A percentile compares a stretch with the other conserved stretches of the same genome.
Conservation (phyloP, 140 eudicot genomes). For the Flaveria floridana region DNA sequence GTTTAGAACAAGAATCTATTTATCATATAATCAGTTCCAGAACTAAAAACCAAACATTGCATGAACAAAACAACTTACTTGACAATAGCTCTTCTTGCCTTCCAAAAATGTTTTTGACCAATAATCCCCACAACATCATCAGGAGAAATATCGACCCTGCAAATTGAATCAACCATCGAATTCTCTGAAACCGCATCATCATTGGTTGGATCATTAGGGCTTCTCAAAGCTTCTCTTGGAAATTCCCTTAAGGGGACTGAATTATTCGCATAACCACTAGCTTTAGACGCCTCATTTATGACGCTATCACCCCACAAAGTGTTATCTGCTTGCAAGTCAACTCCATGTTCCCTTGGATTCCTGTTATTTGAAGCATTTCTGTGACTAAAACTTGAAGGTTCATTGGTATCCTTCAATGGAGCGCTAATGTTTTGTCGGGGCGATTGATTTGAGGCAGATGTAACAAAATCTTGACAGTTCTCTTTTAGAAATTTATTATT, state of each 20-base stretch:
- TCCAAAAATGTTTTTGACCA: slow-evolving; percentile 95
- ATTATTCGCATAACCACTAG: slow-evolving; percentile 28
- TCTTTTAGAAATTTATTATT: slow-evolving; percentile 36
- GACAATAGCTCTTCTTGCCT: slow-evolving; percentile 88
- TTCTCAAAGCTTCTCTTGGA: slow-evolving; percentile 43
- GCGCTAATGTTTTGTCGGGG: slow-evolving; percentile 29
- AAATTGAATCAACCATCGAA: slow-evolving; percentile 69
- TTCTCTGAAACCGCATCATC: slow-evolving; percentile 73
- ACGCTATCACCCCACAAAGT: slow-evolving; percentile 41
- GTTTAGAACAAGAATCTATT: background rate
- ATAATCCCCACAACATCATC: slow-evolving; percentile 82
- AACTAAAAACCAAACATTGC: background rate
- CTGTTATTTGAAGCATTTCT: slow-evolving; percentile 34
- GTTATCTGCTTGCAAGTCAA: slow-evolving; percentile 34
- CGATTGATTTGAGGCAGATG: slow-evolving; percentile 38
- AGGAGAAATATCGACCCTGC: slow-evolving; percentile 69
- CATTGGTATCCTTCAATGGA: slow-evolving; percentile 40
- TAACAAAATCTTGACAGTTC: slow-evolving; percentile 32
- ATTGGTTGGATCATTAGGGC: slow-evolving; percentile 40
- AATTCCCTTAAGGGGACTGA: slow-evolving; percentile 36
- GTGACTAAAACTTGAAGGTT: slow-evolving; percentile 35
- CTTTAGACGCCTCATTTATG: slow-evolving; percentile 34
- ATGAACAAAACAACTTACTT: slow-evolving; percentile 54
- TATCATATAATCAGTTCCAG: background rate
- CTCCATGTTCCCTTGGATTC: slow-evolving; percentile 35